Base-by-base conservation (phyloP, 257 asterid genomes). In the Solanum dulcamara region DNA sequence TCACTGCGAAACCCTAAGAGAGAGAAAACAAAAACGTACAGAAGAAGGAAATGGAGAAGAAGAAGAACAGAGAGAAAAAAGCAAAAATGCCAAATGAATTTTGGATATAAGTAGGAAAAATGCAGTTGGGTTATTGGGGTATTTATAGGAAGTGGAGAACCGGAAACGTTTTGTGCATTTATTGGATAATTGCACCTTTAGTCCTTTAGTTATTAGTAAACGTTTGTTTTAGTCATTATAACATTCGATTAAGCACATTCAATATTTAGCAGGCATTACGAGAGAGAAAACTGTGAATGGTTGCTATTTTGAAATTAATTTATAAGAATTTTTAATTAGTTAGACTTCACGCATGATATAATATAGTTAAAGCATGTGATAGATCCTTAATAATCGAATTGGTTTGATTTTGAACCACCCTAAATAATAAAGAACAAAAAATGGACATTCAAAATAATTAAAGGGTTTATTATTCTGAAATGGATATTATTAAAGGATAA, bases 111-210 rank as follows among this genome's bases (percentile, higher is more conserved):
- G 35, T 7, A 22, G 18, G 32, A 75, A 13, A 0, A 4, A 8
- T 10, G 12, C 18, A 6, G 82, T 57, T 38, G 90, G 26, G 40
- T 82, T 62, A 89, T n/a, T 88, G 28, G 68, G 48, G n/a, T 24
- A 82, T 86, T 92, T 92, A 93, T 92, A 90, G 94, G 93, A 90
- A 88, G 91, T 86, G 91, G 85, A 84, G 91, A 87, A 90, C 85
- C 84, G 90, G 91, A 93, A 91, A 86, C 85, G 95, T 88, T 85
- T 22, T 44, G 28, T 77, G 62, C 38, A 2, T 48, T 77, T 50
- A 24, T 18, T 79, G 64, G 44, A 79, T 79, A 79, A 48, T 79
- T 79, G 44, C 83, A 79, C 2, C 1, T 79, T 79, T 79, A 7
- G 64, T 79, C 64, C 83, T 17, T 75, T 5, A 0, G 1, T 51